A percentile compares a stretch with the other conserved stretches of the same genome.
Conservation (phyloP, 2,329 filamentous ascomycete genomes). For the Hypoxylon sp. region DNA sequence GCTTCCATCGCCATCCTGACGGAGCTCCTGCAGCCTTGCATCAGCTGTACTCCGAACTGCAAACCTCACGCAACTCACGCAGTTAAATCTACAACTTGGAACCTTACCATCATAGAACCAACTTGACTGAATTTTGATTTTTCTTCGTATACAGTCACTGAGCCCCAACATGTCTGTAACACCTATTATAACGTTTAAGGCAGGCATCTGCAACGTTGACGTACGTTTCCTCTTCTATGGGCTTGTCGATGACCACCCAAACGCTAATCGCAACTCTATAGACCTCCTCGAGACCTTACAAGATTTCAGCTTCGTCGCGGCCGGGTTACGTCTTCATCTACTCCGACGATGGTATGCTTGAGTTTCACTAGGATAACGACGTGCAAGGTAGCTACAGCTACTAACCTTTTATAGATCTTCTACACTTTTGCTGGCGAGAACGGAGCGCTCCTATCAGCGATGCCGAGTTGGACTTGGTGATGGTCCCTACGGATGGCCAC, state of each 20-base stretch:
- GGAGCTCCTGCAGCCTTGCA: slow-evolving; percentile 51
- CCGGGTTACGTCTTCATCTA: slow-evolving; percentile 94
- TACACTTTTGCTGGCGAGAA: slow-evolving; percentile 97
- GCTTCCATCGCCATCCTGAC: slow-evolving; percentile 41
- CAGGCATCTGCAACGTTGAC: slow-evolving; percentile 86
- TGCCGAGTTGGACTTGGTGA: slow-evolving; percentile 88
- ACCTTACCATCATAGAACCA: slow-evolving; percentile 7
- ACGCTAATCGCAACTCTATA: slow-evolving; percentile 42
- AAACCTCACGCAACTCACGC: slow-evolving; percentile 25
- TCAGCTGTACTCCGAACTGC: slow-evolving; percentile 12
- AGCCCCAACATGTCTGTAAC: slow-evolving; percentile 77
- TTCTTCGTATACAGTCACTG: background rate
- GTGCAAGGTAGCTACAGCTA: background rate
- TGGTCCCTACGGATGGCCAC: slow-evolving; percentile 89
- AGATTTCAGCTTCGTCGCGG: slow-evolving; percentile 77
- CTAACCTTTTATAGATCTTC: slow-evolving; percentile 71
- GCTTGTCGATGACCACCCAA: slow-evolving; percentile 5
- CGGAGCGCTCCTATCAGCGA: slow-evolving; percentile 76
- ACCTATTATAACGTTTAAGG: slow-evolving; percentile 96
- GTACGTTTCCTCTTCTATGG: slow-evolving; percentile 63
- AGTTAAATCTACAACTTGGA: slow-evolving; percentile 11
- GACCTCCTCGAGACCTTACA: slow-evolving; percentile 65
- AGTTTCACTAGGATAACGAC: background rate
- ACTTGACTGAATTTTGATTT: slow-evolving; percentile 19
- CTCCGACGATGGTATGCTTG: slow-evolving; percentile 79